Base-by-base conservation (phyloP, 176 grass and related monocot species). In the Paspalum notatum region DNA sequence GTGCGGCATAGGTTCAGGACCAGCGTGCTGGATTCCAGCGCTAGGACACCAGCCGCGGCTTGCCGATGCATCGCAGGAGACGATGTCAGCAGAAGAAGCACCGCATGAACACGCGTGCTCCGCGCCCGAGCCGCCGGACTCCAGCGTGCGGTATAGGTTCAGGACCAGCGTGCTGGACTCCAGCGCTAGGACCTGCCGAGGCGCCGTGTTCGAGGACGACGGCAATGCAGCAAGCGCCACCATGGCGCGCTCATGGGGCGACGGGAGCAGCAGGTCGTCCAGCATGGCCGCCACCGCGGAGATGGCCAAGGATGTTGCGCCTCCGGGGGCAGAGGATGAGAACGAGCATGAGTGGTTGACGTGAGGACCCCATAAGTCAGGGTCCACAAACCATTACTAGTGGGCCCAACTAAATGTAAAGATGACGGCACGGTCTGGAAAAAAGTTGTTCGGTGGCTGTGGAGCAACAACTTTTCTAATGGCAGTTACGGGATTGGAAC, bases 41-140 rank as follows among this genome's bases (percentile, higher is more conserved):
- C 87, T 44, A 94, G 89, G 7, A 89, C 95, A 0, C 91, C 95
- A 6, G 75, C 85, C 20, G 94, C 66, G 6, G 77, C 73, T n/a
- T 0, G 93, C 79, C 4, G 87, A 72, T 0, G 79, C 90, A 59
- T 97, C 91, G 1, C 86, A 78, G 5, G 86, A 88, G 60, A 22
- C 1, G 85, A 12, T 14, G 94, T 97, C 17, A 97, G 85, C 12
- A 87, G 84, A 16, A 86, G 76, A 2, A 94, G 82, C 12, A 79
- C 89, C 4, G 44, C 27, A n/a, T n/a, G n/a, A n/a, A 82, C 91
- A 94, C 0, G 89, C 91, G 39, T 92, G 71, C 64, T 91, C 83
- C 7, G 66, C 85, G 15, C 40, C 46, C 2, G 76, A 14, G 6
- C 62, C 55, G 32, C 82, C 83, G 42, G 88, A 85, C 57, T 93